Conservation (phyloP, 2,329 filamentous ascomycete genomes). For the Didymella arachidicola region DNA sequence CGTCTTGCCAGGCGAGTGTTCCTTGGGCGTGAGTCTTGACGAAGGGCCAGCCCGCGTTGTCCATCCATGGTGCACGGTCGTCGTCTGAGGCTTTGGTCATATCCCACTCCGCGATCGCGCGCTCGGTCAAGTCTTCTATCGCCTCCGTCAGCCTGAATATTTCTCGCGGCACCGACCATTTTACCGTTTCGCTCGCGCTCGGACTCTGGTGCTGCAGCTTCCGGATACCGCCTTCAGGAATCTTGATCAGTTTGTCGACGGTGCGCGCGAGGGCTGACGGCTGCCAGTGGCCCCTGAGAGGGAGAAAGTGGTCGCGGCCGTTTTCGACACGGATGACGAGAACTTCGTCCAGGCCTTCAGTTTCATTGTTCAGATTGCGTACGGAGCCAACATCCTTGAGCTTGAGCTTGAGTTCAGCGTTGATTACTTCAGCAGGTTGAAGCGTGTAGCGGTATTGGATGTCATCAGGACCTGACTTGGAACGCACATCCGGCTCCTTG, state of each 20-base stretch:
- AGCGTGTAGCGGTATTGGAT: constrained; percentile 67
- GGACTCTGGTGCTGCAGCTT: constrained; percentile 68
- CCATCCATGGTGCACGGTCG: constrained; percentile 61
- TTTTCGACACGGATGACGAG: constrained; percentile 82
- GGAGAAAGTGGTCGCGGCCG: constrained; percentile 91
- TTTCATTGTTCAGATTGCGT: constrained; percentile 74
- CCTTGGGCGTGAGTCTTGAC: constrained; percentile 38
- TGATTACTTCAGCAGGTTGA: constrained; percentile 83
- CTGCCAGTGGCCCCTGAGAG: constrained; percentile 78
- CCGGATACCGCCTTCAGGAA: constrained; percentile 80
- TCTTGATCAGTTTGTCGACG: constrained; percentile 84
- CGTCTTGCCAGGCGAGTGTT: constrained; percentile 55
- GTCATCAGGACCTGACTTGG: constrained; percentile 38
- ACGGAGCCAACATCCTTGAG: constrained; percentile 71
- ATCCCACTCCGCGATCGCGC: constrained; percentile 68
- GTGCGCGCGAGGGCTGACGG: constrained; percentile 84
- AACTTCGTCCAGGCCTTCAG: constrained; percentile 77
- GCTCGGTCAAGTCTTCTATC: constrained; percentile 67
- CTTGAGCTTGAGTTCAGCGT: constrained; percentile 71
- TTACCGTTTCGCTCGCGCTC: constrained; percentile 59
- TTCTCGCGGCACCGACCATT: constrained; percentile 84
- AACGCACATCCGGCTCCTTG: constrained; percentile 54
- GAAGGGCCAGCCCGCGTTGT: constrained; percentile 67
- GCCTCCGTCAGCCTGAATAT: constrained; percentile 88
- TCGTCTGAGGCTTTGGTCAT: constrained; percentile 59